Base-by-base conservation (phyloP, 2,329 filamentous ascomycete genomes). In the Colletotrichum sp. region DNA sequence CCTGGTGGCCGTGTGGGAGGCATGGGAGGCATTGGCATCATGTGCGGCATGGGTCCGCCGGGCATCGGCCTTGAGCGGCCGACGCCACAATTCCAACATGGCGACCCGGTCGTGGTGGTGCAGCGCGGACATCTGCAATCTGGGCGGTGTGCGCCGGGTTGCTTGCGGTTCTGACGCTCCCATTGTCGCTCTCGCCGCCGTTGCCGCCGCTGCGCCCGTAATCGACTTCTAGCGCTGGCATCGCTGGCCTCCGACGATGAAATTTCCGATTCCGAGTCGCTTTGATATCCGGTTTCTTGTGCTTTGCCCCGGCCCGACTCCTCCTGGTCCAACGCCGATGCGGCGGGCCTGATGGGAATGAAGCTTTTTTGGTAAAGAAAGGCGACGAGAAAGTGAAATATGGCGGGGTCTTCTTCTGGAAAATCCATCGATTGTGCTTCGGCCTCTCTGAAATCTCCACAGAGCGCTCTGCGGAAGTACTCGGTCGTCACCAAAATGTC, bases 301-400 rank as follows among this genome's bases (percentile, higher is more conserved):
- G 82, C 83, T 71, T 86, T 87, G n/a, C 86, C 85, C 76, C 87
- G 87, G 18, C 86, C 84, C 31, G 79, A 79, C 24, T 84, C 82
- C 24, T 79, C 73, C 79, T 74, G 75, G 83, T 84, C 77, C 34
- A 88, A 78, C 3, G 82, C 85, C 31, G 82, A 82, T 5, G 86
- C 81, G 38, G 82, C 80, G n/a, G 86, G 80, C 74, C 80, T 84
- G 70, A 87, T 86, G 43, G 87, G 87, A 5, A 84, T 80, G 75
- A 85, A 88, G 69, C 80, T 84, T 24, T 82, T 84, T 75, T 89
- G 87, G 75, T 88, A 89, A 15, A 89, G 79, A 65, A 84, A 89
- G n/a, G 86, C 86, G 43, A 90, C 80, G 55, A 89, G 78, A 74
- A 88, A 88, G 71, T 87, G 86, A 74, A 90, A 89, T 61, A 87